Base-by-base conservation (phyloP, 768 basidiomycete genomes). In the Phylloporus scabripes region DNA sequence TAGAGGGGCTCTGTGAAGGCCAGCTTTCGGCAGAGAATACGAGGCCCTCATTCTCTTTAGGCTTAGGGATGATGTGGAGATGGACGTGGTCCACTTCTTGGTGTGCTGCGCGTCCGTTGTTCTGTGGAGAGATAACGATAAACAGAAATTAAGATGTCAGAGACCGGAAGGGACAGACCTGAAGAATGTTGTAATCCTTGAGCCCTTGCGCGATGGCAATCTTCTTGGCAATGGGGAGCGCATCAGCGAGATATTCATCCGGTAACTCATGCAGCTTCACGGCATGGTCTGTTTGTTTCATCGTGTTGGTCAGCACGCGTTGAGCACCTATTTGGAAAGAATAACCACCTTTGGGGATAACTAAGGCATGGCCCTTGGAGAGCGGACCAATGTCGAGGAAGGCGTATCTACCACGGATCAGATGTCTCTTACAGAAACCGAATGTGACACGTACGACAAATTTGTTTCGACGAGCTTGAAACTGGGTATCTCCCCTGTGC, bases 61-160 rank as follows among this genome's bases (percentile, higher is more conserved):
- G 91, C 65, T 96, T 97, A 3, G 94, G 93, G 53, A 97, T 94
- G 57, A 97, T 76, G 60, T 97, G 92, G 71, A 92, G 92, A 65
- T 95, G 92, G 12, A 92, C 91, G 59, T 95, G 92, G 47, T 83
- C 79, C 23, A 95, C 91, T 45, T 79, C 72, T 70, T 81, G 82
- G 61, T 78, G 83, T 46, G 78, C 85, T 57, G 77, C 68, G 34
- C 71, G 64, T 4, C 85, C 85, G 58, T 87, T 87, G 71, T 87
- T 87, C 82, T 84, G 55, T 26, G 15, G 18, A 3, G 8, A 3
- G 17, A 20, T 6, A 23, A 7, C 11, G 12, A 9, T 20, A 14
- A 26, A 8, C 17, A 8, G 23, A 18, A 11, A 11, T 15, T 4
- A 32, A 1, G 2, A 8, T 36, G 1, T 36, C 7, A 4, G 3